These are phyloP conservation scores for Rhododendron ferrugineum DNA, from an alignment of 148 eudicot genomes.

Conservation along the genomic window DNA sequence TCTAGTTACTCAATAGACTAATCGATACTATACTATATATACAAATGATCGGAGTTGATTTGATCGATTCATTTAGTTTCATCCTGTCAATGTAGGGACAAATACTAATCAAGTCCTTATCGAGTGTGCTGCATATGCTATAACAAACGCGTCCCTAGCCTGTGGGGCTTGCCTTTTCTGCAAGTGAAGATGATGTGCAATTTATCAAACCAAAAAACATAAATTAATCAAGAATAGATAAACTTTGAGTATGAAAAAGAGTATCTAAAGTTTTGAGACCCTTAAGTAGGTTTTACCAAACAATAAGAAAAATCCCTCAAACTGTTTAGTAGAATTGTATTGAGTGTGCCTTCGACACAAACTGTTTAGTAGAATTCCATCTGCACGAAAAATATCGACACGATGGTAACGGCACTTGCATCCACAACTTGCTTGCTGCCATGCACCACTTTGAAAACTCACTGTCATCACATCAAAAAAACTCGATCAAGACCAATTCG, in stretches of 20 bases:
- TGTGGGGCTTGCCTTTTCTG: background rate
- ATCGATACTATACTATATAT: too few species aligned
- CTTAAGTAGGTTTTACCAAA: background rate
- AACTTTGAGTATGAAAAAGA: background rate
- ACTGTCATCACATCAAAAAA: too few species aligned
- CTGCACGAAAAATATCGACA: background rate
- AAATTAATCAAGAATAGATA: background rate
- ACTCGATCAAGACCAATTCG: too few species aligned
- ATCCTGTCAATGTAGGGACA: too few species aligned
- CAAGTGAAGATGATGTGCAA: background rate
- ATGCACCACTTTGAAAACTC: too few species aligned
- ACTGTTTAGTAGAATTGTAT: background rate
- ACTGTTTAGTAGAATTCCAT: background rate
- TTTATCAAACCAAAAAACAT: background rate
- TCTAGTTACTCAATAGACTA: too few species aligned
- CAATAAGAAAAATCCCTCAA: background rate
- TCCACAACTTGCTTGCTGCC: background rate
- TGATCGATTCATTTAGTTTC: too few species aligned
- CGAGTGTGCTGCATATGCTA: slow-evolving; percentile 47
- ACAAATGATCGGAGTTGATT: too few species aligned
- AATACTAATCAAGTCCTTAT: slow-evolving; percentile 22
- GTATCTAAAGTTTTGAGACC: background rate
- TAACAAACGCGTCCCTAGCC: background rate
- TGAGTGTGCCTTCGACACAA: background rate
- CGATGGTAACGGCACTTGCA: too few species aligned